Evolutionary conservation across 1,139 yeast genomes (phyloP).

Genomic region (Candida glucosophila): DNA sequence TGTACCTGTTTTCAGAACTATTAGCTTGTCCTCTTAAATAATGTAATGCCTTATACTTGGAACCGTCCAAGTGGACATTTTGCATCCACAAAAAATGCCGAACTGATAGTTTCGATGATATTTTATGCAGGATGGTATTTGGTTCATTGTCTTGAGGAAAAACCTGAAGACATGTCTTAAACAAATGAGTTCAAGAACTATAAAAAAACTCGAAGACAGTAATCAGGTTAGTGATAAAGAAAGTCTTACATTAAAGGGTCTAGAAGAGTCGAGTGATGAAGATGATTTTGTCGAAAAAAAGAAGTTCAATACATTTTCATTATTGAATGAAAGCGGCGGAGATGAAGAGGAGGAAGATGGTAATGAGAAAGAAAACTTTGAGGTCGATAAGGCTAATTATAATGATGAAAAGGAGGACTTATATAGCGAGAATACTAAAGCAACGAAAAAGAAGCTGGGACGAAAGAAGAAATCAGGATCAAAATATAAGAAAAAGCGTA

Average conservation of each 20-base stretch:
- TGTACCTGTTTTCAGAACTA: no score
- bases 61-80: no score
- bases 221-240: constrained; percentile 12
- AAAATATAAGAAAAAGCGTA: constrained; percentile 12
- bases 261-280: constrained; percentile 6
- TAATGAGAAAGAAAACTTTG: constrained; percentile 12
- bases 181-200: constrained; percentile 64
- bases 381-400: neutral
- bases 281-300: constrained; percentile 11
- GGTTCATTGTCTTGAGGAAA: no score
- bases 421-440: neutral
- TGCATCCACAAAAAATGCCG: constrained; percentile 7
- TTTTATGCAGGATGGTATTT: no score
- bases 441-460: constrained; percentile 12
- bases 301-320: constrained; percentile 44
- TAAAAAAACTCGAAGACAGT: constrained; percentile 41
- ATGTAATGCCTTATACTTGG: no score
- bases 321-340: constrained; percentile 35
- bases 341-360: constrained; percentile 19
- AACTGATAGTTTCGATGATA: no score
- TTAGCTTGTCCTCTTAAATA: no score
- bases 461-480: constrained; percentile 8
- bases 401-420: neutral
- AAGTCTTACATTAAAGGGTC: constrained; percentile 1
- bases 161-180: neutral